Percentiles rank a stretch among this genome's conserved stretches.
phyloP scores from a whole-genome alignment of 306 rosid species.

The Pyrus pyrifolia region DNA sequence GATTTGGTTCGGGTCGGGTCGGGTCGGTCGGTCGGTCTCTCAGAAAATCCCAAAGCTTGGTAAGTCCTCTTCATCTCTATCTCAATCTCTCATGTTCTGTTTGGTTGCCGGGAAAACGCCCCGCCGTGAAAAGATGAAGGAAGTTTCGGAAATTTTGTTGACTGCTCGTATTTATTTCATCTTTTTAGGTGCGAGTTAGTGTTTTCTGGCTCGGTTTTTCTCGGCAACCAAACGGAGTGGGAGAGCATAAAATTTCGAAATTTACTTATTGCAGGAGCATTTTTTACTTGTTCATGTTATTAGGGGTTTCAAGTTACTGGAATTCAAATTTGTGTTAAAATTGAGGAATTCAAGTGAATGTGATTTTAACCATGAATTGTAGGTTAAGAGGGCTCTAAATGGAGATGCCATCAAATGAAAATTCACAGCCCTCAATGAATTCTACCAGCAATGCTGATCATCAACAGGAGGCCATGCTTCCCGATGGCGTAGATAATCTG shows the following conservation, averaged over 20 bases:
- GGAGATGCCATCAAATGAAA: slow-evolving; percentile 47
- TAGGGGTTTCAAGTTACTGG: background rate
- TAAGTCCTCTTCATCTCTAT: background rate
- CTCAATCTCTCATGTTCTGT: background rate
- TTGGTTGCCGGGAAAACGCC: slow-evolving; percentile 3
- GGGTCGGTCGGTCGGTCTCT: background rate
- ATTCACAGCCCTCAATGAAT: slow-evolving; percentile 20
- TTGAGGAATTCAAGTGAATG: background rate
- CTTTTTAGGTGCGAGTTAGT: background rate
- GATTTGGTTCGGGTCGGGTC: background rate
- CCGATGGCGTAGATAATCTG: slow-evolving; percentile 29
- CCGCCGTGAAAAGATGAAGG: background rate
- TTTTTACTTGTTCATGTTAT: background rate
- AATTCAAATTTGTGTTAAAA: background rate
- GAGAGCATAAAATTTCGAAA: background rate
- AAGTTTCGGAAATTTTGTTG: background rate
- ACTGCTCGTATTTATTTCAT: background rate
- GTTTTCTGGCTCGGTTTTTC: background rate
- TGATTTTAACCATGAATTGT: background rate
- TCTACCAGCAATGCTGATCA: slow-evolving; percentile 36
- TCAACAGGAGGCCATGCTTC: slow-evolving; percentile 20
- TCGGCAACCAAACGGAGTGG: background rate
- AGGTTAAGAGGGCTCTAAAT: slow-evolving; percentile 14
- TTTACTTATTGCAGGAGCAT: background rate
- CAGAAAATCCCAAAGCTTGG: background rate